Evolutionary conservation across 345 rosid genomes (phyloP), one percentile per base, ranked within the genome.

Genomic region (Psidium guajava): DNA sequence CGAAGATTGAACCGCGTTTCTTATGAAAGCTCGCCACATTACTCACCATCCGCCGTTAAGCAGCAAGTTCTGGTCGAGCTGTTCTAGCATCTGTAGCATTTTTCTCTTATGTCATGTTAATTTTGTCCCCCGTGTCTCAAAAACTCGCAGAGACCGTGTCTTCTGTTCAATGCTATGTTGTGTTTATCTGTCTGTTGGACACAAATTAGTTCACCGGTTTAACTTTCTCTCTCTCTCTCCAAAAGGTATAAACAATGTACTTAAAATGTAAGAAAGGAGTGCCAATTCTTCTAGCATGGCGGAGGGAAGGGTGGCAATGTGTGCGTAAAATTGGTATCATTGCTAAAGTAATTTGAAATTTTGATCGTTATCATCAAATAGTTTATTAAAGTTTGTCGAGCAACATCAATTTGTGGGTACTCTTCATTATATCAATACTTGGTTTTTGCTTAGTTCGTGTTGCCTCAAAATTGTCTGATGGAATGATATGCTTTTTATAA

Each of bases 1-100:
- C 14, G 83, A 92, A 28, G 96, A 92, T 73, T 96, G 89, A 91
- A 91, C 69, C 13, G 59, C 44, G 5, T 13, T 28, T 59, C 7
- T 36, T 36, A 69, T 36, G 25, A 18, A 69, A 69, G 47, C 77
- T 36, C 15, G 77, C 44, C 77, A 4, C 24, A 69, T 16, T 21
- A 64, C 75, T 64, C 44, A 32, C 22, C 44, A 28, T 64, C 9
- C 44, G 8, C 40, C 40, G 3, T 28, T 64, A 32, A 64, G 5
- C 42, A 28, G 6, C 6, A 6, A 64, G 44, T 64, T 64, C 44
- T 32, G 8, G 75, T 32, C 77, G 18, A 69, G 47, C 24, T 69
- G 42, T 69, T 32, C 77, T 4, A 6, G 47, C 24, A 69, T 69
- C 13, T 32, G 77, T 69, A 32, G 9, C 77, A 4, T 18, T 69